Percentiles rank a stretch among this genome's conserved stretches.
Evolutionary conservation across 257 asterid species (phyloP).

Genomic region (Nicotiana paniculata): DNA sequence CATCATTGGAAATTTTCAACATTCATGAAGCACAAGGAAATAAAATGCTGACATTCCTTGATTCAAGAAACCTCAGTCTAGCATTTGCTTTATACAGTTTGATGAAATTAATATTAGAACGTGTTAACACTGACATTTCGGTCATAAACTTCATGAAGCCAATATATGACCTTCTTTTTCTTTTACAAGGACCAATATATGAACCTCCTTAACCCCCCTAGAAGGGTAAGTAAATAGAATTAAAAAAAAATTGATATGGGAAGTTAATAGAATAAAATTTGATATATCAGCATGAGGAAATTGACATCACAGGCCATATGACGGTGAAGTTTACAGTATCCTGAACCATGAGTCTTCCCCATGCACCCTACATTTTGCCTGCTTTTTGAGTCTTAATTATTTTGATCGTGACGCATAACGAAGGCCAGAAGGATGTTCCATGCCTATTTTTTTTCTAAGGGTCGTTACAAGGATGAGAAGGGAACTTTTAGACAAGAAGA

Average conservation of each 20-base stretch:
- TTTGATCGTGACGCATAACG: neutral
- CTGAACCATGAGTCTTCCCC: neutral
- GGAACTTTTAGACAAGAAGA: neutral
- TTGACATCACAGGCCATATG: neutral
- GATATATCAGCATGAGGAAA: neutral
- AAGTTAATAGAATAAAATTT: neutral
- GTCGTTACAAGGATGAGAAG: neutral
- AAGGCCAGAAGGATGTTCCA: neutral
- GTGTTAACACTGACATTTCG: neutral
- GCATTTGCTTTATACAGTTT: neutral
- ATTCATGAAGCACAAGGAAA: neutral
- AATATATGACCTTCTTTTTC: neutral
- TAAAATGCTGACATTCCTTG: neutral
- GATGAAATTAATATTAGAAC: neutral
- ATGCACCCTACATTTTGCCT: neutral
- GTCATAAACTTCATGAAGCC: neutral
- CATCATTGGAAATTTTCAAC: neutral
- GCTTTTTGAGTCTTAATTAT: neutral
- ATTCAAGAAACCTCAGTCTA: neutral
- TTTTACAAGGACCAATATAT: too few relatives aligned
- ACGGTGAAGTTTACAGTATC: neutral
- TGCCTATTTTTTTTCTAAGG: neutral
- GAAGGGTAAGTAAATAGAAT: neutral
- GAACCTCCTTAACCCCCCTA: neutral
- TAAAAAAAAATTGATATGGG: too few relatives aligned